Evolutionary conservation across 2,329 filamentous ascomycete species (phyloP).

Genomic region (Ceratocystis variospora): DNA sequence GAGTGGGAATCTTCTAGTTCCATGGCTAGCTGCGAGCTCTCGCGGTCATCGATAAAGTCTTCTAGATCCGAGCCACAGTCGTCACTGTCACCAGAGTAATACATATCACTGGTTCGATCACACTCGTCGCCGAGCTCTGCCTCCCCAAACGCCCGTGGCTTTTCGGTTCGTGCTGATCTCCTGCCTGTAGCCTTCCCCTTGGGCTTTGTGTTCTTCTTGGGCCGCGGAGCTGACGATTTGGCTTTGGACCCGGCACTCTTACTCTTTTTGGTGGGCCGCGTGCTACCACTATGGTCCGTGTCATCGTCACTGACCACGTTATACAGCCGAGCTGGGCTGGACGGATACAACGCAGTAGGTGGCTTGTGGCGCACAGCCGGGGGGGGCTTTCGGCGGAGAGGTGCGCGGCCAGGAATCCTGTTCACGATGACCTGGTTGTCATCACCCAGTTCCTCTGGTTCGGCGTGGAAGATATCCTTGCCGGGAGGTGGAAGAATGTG

Average conservation of each 20-base stretch:
- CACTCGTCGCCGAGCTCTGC: conserved; percentile 17
- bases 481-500: not conserved
- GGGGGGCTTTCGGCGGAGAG: not conserved
- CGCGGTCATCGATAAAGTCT: conserved; percentile 16
- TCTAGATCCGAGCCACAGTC: conserved; percentile 19
- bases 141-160: conserved; percentile 9
- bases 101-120: conserved; percentile 17
- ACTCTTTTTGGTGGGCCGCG: not conserved
- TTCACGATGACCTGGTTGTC: not conserved
- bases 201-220: conserved; percentile 1
- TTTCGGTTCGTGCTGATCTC: not conserved
- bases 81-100: conserved; percentile 17
- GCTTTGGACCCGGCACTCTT: conserved; percentile 1
- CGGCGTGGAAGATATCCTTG: not conserved
- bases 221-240: not conserved
- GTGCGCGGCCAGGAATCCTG: not conserved
- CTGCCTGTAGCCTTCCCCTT: not conserved
- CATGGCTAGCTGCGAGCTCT: conserved; percentile 9
- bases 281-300: not conserved
- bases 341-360: conserved; percentile 9
- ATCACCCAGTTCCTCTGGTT: not conserved
- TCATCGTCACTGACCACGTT: conserved; percentile 16
- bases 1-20: conserved; percentile 13
- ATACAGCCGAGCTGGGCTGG: conserved; percentile 15
- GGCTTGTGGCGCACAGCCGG: not conserved